phyloP scores from a whole-genome alignment of 2,329 filamentous ascomycete genomes.

The Curvularia spicifera region DNA sequence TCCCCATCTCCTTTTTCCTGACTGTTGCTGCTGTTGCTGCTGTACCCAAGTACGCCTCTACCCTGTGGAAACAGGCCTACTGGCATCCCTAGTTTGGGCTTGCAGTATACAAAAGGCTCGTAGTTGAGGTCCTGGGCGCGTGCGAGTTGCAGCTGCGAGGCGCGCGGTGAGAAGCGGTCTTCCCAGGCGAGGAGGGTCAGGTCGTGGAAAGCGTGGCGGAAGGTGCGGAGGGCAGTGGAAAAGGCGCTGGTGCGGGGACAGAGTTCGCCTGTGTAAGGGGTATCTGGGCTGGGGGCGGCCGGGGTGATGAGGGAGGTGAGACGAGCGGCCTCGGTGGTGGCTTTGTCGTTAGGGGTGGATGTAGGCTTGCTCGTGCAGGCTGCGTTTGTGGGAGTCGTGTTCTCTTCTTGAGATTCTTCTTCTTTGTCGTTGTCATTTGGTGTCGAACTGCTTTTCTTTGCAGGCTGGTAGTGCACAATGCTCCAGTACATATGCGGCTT shows the following conservation, averaged over 20 bases:
- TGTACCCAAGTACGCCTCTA: neutral
- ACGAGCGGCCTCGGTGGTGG: constrained; percentile 13
- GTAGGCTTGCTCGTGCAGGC: neutral
- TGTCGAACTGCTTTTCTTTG: neutral
- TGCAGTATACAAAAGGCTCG: constrained; percentile 41
- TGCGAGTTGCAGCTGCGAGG: constrained; percentile 27
- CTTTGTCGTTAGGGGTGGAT: no score
- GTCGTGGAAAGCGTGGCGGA: constrained; percentile 51
- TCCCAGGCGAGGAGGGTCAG: constrained; percentile 52
- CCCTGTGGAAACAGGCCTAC: constrained; percentile 20
- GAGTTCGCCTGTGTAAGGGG: constrained; percentile 27
- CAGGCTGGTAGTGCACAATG: constrained; percentile 35
- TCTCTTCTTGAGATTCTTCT: neutral
- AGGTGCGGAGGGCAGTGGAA: constrained; percentile 43
- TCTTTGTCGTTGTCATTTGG: neutral
- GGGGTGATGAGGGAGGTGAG: constrained; percentile 23
- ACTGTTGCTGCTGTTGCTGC: no score
- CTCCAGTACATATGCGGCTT: constrained; percentile 42
- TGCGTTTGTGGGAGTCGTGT: neutral
- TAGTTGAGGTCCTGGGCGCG: constrained; percentile 21
- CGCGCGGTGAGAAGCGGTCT: constrained; percentile 43
- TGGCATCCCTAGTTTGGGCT: constrained; percentile 25
- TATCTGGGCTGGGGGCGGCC: constrained; percentile 4
- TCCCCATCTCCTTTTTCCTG: constrained; percentile 4
- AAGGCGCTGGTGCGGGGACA: constrained; percentile 41